Evolutionary conservation across 768 basidiomycete species (phyloP).

Genomic region (Pleurotus eryngii): DNA sequence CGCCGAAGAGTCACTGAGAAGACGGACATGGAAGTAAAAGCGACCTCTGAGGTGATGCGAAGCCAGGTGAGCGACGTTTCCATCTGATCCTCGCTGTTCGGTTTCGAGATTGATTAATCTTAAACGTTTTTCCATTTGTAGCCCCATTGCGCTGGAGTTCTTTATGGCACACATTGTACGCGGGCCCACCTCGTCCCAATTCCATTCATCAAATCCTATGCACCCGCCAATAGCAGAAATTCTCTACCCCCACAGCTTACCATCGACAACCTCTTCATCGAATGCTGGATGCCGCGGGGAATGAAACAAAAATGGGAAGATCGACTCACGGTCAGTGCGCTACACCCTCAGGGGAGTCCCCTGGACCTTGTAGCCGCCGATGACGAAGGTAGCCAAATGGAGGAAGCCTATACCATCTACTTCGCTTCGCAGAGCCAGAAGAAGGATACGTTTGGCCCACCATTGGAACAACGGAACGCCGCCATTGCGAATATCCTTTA

Average conservation of each 20-base stretch:
- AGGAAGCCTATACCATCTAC: background rate
- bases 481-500: conserved; percentile 3
- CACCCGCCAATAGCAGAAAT: background rate
- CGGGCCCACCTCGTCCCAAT: conserved; percentile 5
- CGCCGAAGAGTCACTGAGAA: conserved; percentile 6
- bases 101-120: background rate
- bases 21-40: conserved; percentile 5
- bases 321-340: background rate
- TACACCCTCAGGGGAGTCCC: background rate
- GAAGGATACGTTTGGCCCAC: background rate
- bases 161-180: conserved; percentile 6
- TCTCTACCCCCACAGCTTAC: background rate
- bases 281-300: conserved; percentile 3
- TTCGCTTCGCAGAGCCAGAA: conserved; percentile 6
- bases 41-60: conserved; percentile 1
- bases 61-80: background rate
- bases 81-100: background rate
- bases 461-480: background rate
- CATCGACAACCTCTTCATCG: conserved; percentile 1
- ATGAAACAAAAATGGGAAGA: conserved; percentile 7
- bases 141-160: conserved; percentile 2
- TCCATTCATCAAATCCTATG: conserved; percentile 1
- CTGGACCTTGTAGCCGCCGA: background rate
- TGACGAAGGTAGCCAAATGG: background rate
- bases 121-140: background rate